phyloP scores from a whole-genome alignment of 345 rosid species.

The Diplotaxis tenuifolia region DNA sequence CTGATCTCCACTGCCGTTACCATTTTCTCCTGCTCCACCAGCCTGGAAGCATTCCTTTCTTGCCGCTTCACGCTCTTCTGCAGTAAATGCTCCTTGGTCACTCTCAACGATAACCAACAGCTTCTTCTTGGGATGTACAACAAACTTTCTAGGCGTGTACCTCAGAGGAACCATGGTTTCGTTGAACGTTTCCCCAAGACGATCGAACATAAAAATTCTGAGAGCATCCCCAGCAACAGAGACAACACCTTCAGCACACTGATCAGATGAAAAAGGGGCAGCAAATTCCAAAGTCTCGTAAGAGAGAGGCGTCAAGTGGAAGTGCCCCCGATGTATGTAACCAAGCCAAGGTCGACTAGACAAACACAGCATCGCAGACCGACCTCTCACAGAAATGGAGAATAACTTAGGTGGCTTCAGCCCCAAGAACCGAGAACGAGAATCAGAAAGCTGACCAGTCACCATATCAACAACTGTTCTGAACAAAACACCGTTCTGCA shows the following conservation, averaged over 20 bases:
- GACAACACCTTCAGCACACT: constrained; percentile 97
- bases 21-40: constrained; percentile 80
- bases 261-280: constrained; percentile 97
- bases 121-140: constrained; percentile 75
- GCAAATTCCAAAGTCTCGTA: constrained; percentile 93
- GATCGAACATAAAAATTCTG: constrained; percentile 90
- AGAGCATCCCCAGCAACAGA: constrained; percentile 94
- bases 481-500: constrained; percentile 89
- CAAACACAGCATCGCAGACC: constrained; percentile 91
- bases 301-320: constrained; percentile 90
- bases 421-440: constrained; percentile 92
- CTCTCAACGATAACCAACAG: constrained; percentile 83
- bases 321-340: constrained; percentile 94
- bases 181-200: constrained; percentile 93
- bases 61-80: constrained; percentile 96
- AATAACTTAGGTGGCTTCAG: constrained; percentile 90
- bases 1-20: constrained; percentile 54
- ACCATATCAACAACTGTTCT: constrained; percentile 97
- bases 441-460: constrained; percentile 98
- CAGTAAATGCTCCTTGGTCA: constrained; percentile 92
- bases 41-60: constrained; percentile 86
- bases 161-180: constrained; percentile 89
- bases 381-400: constrained; percentile 76
- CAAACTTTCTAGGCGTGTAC: constrained; percentile 95
- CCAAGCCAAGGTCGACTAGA: constrained; percentile 99